Conservation (phyloP, 495 filamentous ascomycete genomes). For the Penicillium robsamsonii region DNA sequence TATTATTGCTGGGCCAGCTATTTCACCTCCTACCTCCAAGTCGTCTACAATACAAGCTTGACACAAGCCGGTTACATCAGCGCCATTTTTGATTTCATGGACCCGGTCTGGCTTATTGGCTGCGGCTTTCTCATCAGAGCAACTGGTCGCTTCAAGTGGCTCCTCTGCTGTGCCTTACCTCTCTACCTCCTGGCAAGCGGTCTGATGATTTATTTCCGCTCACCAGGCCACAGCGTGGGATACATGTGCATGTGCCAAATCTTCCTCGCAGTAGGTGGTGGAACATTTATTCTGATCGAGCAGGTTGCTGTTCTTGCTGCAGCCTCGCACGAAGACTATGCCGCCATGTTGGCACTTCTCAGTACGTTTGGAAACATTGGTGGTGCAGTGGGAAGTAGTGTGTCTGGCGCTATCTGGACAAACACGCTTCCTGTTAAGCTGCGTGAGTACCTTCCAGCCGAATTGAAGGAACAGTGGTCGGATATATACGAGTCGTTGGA, state of each 20-base stretch:
- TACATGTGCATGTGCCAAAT: constrained; percentile 75
- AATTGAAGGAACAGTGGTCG: constrained; percentile 18
- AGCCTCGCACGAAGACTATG: constrained; percentile 54
- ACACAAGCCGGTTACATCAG: constrained; percentile 55
- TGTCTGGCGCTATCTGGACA: constrained; percentile 51
- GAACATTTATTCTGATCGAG: constrained; percentile 59
- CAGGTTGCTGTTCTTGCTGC: constrained; percentile 70
- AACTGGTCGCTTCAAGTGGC: constrained; percentile 53
- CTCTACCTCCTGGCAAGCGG: constrained; percentile 55
- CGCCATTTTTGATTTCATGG: constrained; percentile 50
- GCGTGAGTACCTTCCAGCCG: constrained; percentile 53
- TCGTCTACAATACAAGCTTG: constrained; percentile 59
- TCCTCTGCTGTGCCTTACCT: constrained; percentile 56
- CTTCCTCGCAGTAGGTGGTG: constrained; percentile 65
- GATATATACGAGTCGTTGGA: constrained; percentile 18
- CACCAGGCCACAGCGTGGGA: constrained; percentile 53
- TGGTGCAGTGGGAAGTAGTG: constrained; percentile 58
- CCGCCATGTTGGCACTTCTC: constrained; percentile 41
- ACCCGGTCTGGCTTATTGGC: constrained; percentile 46
- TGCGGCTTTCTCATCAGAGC: constrained; percentile 54
- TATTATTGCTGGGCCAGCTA: constrained; percentile 54
- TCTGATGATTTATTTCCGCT: constrained; percentile 67
- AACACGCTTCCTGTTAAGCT: constrained; percentile 58
- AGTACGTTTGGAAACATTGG: constrained; percentile 60
- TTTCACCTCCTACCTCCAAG: constrained; percentile 66